Evolutionary conservation across 768 basidiomycete genomes (phyloP), one percentile per base, ranked within the genome.

Genomic region (Chalciporus piperatus): DNA sequence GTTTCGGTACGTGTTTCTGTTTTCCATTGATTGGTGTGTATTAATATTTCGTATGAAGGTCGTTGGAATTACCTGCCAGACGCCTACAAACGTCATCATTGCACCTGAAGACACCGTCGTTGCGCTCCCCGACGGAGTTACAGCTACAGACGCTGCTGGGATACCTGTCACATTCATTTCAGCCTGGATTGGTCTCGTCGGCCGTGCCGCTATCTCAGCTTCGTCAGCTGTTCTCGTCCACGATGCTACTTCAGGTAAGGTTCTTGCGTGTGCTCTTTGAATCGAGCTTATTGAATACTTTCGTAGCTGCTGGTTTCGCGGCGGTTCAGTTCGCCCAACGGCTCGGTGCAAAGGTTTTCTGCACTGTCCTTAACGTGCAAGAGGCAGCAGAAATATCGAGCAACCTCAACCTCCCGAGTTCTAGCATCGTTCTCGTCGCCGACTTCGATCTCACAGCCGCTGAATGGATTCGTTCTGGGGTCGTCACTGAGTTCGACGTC

Each of bases 311-410:
- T 37, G 66, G 66, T 10, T 63, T 39, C 2, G 58, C 59, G 27
- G 66, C 66, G 17, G 22, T 67, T n/a, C 66, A 66, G 41, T 30
- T 67, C 13, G 61, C 56, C 13, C 59, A 62, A 37, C 61, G 62
- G 6, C 55, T 60, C 23, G 48, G 46, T 3, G 58, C 59, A 1
- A 59, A 52, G 17, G 51, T 61, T 1, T 57, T 67, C 43, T 52
- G 51, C 27, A 67, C 64, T 8, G 66, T 68, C 11, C 12, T 45
- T 10, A 54, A 28, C 16, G 41, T 44, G 32, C 41, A 45, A 39
- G 62, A 67, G 25, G 62, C 49, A 11, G 28, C 49, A 8, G 27
- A 41, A 3, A 42, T 63, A n/a, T 59, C 62, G 9, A 50, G 41
- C n/a, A 39, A 17, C 22, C 35, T 59, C 8, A 44, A 47, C 16